Evolutionary conservation across 768 basidiomycete genomes (phyloP), one percentile per base, ranked within the genome.

Genomic region (Pleurotus ostreatus): DNA sequence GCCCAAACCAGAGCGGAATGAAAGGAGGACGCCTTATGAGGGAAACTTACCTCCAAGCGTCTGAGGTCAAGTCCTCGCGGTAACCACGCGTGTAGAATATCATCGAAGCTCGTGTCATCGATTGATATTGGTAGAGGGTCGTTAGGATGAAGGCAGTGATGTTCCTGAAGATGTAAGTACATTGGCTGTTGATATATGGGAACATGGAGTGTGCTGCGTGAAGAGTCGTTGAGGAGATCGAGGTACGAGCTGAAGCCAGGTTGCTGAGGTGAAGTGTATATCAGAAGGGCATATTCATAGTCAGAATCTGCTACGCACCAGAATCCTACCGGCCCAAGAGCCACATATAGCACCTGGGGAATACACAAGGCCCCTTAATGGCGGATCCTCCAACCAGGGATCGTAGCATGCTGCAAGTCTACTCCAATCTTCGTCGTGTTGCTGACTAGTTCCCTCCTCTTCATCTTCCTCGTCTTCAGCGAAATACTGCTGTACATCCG

Each of bases 21-120:
- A 37, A n/a, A 15, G 30, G 18, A 45, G 23, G 57, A 9, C 44
- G 44, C n/a, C 46, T 37, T 26, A 48, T 4, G 34, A 18, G 44
- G 44, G 49, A 18, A 38, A 60, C 75, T 60, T 49, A 78, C 77
- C 49, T 71, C 58, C 30, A 61, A 61, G 43, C 68, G 67, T 37
- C 61, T 67, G 53, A 80, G 60, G 15, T 57, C 63, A 40, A 69
- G 20, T 34, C 73, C 68, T 61, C 60, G 65, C 44, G 80, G 80
- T 37, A 79, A 58, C 79, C 78, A 81, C 30, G 75, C 78, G 56
- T 77, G 79, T 34, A 79, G 67, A 49, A 79, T 58, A 60, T 80
- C 74, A 57, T 79, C 76, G 25, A 46, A 41, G 16, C 67, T 72
- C 15, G 65, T 61, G 34, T 60, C 66, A 57, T 73, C 71, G 2